Evolutionary conservation across 805 yeast genomes (phyloP).

Genomic region (Vanderwaltozyma yarrowii): DNA sequence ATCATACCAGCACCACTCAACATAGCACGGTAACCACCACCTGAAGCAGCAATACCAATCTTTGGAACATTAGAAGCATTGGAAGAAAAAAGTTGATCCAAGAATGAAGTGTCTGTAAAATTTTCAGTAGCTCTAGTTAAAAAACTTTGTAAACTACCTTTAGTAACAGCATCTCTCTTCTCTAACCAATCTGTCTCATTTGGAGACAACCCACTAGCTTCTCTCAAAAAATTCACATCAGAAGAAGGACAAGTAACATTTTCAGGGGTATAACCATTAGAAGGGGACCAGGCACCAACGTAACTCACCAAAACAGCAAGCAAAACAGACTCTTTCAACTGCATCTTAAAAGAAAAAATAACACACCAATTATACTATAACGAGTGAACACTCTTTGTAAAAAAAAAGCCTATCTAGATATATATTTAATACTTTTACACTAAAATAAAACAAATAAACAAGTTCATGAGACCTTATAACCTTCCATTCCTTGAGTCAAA

Average conservation of each 20-base stretch:
- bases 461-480: too few relatives aligned
- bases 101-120: constrained; percentile 10
- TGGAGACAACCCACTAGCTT: constrained; percentile 35
- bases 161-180: constrained; percentile 36
- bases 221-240: constrained; percentile 31
- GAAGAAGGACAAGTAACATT: constrained; percentile 41
- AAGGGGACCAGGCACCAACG: constrained; percentile 29
- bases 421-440: too few relatives aligned
- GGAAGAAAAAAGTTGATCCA: constrained; percentile 13
- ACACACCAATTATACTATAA: too few relatives aligned
- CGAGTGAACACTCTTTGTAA: too few relatives aligned
- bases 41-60: constrained; percentile 58
- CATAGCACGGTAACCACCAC: constrained; percentile 93
- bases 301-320: constrained; percentile 2
- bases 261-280: constrained; percentile 51
- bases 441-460: too few relatives aligned
- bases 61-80: constrained; percentile 23
- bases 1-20: constrained; percentile 75
- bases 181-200: constrained; percentile 43
- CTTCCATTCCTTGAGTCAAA: too few relatives aligned
- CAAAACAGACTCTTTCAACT: constrained; percentile 5
- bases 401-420: too few relatives aligned
- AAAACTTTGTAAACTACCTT: constrained; percentile 35
- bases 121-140: constrained; percentile 32
- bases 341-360: constrained; percentile 1